Conservation (phyloP, 2,329 filamentous ascomycete species). For the Lecanicillium sp. region DNA sequence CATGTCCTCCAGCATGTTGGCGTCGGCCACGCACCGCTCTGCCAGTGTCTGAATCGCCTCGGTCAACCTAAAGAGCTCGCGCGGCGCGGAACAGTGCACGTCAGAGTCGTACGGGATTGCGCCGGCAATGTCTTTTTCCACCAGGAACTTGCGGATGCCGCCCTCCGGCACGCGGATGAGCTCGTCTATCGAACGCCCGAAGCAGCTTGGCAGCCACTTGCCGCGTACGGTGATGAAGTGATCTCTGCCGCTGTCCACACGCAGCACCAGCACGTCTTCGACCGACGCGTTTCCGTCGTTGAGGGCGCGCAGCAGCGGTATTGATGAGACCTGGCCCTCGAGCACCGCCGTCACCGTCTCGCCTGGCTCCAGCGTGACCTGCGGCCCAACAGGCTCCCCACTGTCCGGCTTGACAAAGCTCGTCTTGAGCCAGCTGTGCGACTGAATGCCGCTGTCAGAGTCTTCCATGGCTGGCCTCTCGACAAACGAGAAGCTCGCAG, state of each 20-base stretch:
- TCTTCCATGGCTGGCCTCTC: conserved; percentile 55
- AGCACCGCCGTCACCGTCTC: conserved; percentile 71
- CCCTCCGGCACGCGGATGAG: conserved; percentile 80
- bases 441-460: conserved; percentile 27
- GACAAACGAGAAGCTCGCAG: conserved; percentile 74
- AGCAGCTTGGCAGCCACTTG: conserved; percentile 72
- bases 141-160: conserved; percentile 56
- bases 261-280: conserved; percentile 83
- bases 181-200: conserved; percentile 82
- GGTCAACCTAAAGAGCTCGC: conserved; percentile 84
- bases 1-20: conserved; percentile 53
- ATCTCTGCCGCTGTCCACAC: conserved; percentile 77
- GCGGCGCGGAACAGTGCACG: conserved; percentile 73
- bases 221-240: conserved; percentile 83
- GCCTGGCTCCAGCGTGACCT: conserved; percentile 72
- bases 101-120: conserved; percentile 50
- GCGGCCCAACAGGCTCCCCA: conserved; percentile 30
- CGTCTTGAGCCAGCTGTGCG: conserved; percentile 64
- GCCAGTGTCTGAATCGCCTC: conserved; percentile 61
- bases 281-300: conserved; percentile 62
- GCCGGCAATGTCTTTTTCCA: conserved; percentile 33
- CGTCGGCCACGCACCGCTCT: conserved; percentile 53
- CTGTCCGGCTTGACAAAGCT: conserved; percentile 47
- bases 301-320: conserved; percentile 59
- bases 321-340: conserved; percentile 57